These are phyloP conservation scores for Alloascoidea hylecoeti DNA, from an alignment of 805 yeast species.

Conservation along the genomic window DNA sequence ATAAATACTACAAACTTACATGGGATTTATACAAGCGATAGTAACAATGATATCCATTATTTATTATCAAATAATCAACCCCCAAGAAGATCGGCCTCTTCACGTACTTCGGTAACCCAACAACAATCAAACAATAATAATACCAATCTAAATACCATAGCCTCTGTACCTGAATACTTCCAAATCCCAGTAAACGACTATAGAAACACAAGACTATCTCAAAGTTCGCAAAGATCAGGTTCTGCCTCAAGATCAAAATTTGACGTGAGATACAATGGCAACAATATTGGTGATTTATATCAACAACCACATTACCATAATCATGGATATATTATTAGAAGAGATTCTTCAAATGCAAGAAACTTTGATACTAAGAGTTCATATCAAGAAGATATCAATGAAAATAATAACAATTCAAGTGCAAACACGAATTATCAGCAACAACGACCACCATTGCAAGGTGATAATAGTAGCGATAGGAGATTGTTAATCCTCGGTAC, in stretches of 20 bases:
- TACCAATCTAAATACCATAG: too few relatives aligned
- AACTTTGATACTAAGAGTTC: neutral
- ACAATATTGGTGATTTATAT: too few relatives aligned
- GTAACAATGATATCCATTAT: too few relatives aligned
- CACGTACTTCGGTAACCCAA: too few relatives aligned
- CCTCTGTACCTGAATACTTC: too few relatives aligned
- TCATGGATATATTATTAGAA: neutral
- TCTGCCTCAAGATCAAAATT: too few relatives aligned
- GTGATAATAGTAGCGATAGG: neutral
- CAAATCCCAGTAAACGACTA: neutral
- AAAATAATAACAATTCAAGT: neutral
- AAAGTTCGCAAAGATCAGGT: neutral
- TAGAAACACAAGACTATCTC: neutral
- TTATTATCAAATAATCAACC: too few relatives aligned
- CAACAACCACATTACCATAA: conserved; percentile 1
- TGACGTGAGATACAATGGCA: neutral
- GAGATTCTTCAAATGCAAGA: neutral
- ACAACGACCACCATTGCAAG: neutral
- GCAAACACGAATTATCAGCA: too few relatives aligned
- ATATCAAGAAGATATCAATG: neutral
- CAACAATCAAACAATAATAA: too few relatives aligned
- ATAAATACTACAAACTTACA: neutral
- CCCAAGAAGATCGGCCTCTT: too few relatives aligned
- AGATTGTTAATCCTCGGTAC: neutral
- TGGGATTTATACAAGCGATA: too few relatives aligned